Percentiles rank a stretch among this genome's conserved stretches.
Evolutionary conservation across 768 basidiomycete genomes (phyloP).

Genomic region (Naganishia onofrii): DNA sequence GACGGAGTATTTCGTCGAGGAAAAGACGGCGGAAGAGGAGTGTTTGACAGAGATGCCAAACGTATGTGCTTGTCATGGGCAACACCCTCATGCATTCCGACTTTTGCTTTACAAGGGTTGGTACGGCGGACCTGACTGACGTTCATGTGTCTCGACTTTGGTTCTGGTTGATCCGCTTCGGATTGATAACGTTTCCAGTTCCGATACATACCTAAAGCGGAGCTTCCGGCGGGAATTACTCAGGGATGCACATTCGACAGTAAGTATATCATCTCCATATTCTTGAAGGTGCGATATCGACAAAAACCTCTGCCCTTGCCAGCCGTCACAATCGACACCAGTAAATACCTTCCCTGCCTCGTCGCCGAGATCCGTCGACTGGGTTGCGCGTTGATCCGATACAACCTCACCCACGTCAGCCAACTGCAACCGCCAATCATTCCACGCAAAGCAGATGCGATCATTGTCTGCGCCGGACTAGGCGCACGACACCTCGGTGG

Average conservation of each 20-base stretch:
- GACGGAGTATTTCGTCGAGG: conserved; percentile 48
- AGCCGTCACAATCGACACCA: conserved; percentile 52
- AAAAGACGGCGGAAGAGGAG: conserved; percentile 46
- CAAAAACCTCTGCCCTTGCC: conserved; percentile 42
- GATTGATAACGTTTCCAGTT: conserved; percentile 14
- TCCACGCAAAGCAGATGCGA: conserved; percentile 1
- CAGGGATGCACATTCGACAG: conserved; percentile 28
- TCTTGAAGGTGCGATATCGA: no score
- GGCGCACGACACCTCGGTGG: conserved; percentile 47
- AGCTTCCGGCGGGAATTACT: conserved; percentile 15
- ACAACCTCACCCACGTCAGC: conserved; percentile 38
- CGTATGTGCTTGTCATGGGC: no score
- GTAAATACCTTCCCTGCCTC: conserved; percentile 45
- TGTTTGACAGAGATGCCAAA: conserved; percentile 48
- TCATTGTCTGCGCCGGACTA: conserved; percentile 37
- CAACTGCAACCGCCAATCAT: conserved; percentile 30
- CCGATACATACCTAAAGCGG: not conserved
- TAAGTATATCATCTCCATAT: not conserved
- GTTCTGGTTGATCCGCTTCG: no score
- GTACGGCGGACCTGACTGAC: not conserved
- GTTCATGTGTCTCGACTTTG: no score
- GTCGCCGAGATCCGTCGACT: conserved; percentile 32
- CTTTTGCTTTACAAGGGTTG: not conserved
- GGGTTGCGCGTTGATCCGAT: conserved; percentile 39
- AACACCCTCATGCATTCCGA: no score